Conservation (phyloP, 164 flowering plant genomes). For the Chimonanthus salicifolius region DNA sequence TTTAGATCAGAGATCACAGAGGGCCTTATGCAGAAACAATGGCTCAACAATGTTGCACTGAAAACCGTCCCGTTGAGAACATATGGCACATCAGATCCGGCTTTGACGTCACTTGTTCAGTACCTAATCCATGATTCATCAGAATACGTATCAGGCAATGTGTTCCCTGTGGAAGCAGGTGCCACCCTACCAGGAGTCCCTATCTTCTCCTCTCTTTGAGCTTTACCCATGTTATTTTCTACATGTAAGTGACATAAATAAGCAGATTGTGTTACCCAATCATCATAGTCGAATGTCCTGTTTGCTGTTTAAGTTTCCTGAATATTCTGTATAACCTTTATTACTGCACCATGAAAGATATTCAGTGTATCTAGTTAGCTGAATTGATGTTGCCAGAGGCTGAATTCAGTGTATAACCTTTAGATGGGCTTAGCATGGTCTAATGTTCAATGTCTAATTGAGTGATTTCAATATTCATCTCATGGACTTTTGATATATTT, state of each 20-base stretch:
- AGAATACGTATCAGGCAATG: constrained; percentile 33
- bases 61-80: constrained; percentile 32
- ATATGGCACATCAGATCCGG: constrained; percentile 30
- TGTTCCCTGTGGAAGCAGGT: constrained; percentile 38
- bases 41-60: constrained; percentile 32
- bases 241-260: no score
- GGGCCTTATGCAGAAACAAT: constrained; percentile 30
- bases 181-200: constrained; percentile 40
- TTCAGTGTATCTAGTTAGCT: no score
- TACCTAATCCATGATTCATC: constrained; percentile 42
- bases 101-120: constrained; percentile 38
- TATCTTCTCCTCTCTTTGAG: constrained; percentile 35
- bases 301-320: background rate
- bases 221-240: background rate
- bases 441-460: no score
- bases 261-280: background rate
- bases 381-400: no score
- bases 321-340: background rate
- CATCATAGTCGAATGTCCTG: background rate
- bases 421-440: no score
- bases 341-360: background rate
- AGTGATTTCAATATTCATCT: no score
- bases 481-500: no score
- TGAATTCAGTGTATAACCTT: no score
- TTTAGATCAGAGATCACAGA: constrained; percentile 40